These are phyloP conservation scores for Tolypocladium guangdongense DNA, from an alignment of 2,329 filamentous ascomycete genomes.

Conservation along the genomic window DNA sequence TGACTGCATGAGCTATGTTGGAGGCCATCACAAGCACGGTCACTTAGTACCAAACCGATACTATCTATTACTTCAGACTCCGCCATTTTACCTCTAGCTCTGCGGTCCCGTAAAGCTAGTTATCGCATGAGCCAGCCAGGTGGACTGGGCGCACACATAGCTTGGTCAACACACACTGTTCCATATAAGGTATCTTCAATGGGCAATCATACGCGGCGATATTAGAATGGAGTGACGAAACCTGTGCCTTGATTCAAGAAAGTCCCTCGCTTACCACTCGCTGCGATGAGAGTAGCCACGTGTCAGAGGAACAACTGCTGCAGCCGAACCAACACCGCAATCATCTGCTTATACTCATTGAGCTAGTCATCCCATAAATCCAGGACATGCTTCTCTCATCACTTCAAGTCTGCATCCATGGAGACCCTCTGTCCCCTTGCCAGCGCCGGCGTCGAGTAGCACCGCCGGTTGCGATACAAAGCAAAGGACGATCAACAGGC, in stretches of 20 bases:
- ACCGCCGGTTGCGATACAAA: too few species aligned
- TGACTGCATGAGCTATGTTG: background rate
- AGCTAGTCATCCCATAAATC: too few species aligned
- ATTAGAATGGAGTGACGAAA: background rate
- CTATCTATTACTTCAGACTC: background rate
- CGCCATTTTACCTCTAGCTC: background rate
- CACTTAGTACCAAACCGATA: too few species aligned
- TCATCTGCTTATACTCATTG: too few species aligned
- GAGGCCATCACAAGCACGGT: too few species aligned
- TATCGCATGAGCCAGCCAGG: background rate
- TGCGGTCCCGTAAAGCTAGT: background rate
- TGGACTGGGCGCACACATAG: background rate
- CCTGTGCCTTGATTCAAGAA: too few species aligned
- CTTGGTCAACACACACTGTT: background rate
- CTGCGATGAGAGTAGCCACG: background rate
- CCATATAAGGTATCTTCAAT: too few species aligned
- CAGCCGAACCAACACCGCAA: background rate
- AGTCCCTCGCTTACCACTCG: background rate
- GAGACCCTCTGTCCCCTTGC: too few species aligned
- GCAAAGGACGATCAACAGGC: too few species aligned
- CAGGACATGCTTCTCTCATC: too few species aligned
- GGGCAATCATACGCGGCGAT: background rate
- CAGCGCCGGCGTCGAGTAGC: too few species aligned
- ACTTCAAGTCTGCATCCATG: too few species aligned
- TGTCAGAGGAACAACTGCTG: background rate